Evolutionary conservation across 202 grass and related monocot genomes (phyloP), one percentile per base, ranked within the genome.

Genomic region (Panicum virgatum): DNA sequence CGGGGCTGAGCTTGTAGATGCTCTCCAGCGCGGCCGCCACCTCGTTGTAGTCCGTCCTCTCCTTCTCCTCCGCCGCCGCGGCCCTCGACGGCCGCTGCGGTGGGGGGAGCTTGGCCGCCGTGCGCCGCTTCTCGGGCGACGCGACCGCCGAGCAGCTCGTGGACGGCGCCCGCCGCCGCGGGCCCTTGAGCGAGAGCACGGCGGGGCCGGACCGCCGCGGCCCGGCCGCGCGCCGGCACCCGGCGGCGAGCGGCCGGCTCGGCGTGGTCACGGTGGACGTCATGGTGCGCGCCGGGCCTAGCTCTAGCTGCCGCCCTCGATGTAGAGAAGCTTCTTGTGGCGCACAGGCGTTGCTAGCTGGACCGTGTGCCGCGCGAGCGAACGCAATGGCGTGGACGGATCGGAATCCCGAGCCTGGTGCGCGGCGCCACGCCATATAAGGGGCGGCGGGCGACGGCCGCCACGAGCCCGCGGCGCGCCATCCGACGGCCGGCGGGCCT

Each of bases 1-100:
- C 69, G 14, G 96, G 92, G 89, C 96, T 98, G 61, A 93, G 90
- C 79, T 93, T 85, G 88, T 94, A 98, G 73, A 98, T 92, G 85
- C 75, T 95, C 92, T 98, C 96, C 14, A 98, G 85, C 62, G 80
- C 74, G 44, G 92, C 92, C n/a, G 96, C 90, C 26, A 98, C 90
- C 84, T 95, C 88, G 82, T 86, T 85, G 76, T 91, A 98, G 26
- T 95, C 89, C 79, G 89, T 89, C 78, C 20, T 43, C 45, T 13
- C 37, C 32, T 34, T 4, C 32, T 34, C 32, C 14, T 57, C 65
- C n/a, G 60, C 34, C 30, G 59, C 30, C 32, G 54, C 39, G 57
- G 75, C 59, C 37, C 39, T 30, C 44, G 77, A 38, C 66, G 72
- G 59, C 12, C 63, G 32, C 36, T 51, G 79, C 72, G 77, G 87